Base-by-base conservation (phyloP, 345 rosid genomes). In the Pistacia vera region DNA sequence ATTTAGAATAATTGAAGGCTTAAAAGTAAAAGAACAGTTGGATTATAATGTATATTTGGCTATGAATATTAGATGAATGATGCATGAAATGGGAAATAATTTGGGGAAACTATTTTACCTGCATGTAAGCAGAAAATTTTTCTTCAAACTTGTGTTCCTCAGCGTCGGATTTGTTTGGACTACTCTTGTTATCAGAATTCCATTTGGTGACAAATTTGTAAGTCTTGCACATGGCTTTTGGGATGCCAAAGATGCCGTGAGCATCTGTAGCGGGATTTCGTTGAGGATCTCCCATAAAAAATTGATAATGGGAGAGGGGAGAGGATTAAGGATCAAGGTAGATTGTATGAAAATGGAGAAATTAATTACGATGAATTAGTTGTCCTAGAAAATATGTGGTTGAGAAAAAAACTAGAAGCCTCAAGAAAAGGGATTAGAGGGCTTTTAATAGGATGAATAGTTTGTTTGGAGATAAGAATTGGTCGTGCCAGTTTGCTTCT, bases 171-270 rank as follows among this genome's bases (percentile, higher is more conserved):
- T 86, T 88, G 3, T 82, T 71, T 33, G 80, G 68, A 25, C 74
- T 74, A 41, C 9, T 41, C 59, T 82, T 82, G 36, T 80, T 78
- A 44, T 72, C 78, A 61, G 76, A 78, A 54, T 87, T 72, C 88
- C 88, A 75, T 82, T 83, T 92, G 71, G 72, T 75, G 76, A 86
- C 63, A 92, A 79, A 56, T 71, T 87, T 93, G 88, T 85, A 90
- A 0, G 89, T 91, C 82, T 83, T 93, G 72, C 87, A 83, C 74
- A 85, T 72, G 28, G 78, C 81, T 82, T 79, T 82, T 36, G 81
- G 61, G 16, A 85, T 72, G 60, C 89, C 87, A 58, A 90, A 80
- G 75, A 83, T 74, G 74, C 71, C 63, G 55, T 70, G 57, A 58
- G 76, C 78, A 75, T 88, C 89, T 52, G 84, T 49, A 36, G 77